Percentiles rank a stretch among this genome's conserved stretches.
Evolutionary conservation across 495 filamentous ascomycete species (phyloP).

Genomic region (Penicillium diatomitis): DNA sequence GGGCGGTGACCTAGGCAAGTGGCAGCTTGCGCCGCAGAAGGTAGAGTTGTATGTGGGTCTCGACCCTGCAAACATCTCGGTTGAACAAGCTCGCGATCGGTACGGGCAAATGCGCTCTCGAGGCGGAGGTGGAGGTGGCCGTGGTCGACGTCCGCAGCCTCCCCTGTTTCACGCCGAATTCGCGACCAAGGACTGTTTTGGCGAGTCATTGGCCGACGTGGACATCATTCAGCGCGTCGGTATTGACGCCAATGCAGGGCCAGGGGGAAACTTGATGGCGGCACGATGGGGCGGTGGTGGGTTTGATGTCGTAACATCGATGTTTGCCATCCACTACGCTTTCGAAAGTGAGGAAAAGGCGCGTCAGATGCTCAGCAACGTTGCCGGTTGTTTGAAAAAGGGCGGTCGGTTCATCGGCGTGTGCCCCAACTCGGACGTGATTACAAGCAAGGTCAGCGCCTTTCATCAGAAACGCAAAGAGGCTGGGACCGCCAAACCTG

Average conservation of each 20-base stretch:
- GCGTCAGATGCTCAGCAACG: constrained; percentile 86
- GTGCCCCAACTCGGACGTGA: constrained; percentile 87
- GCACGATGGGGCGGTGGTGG: constrained; percentile 59
- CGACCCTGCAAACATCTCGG: constrained; percentile 84
- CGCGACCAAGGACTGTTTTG: constrained; percentile 81
- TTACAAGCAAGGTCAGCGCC: constrained; percentile 53
- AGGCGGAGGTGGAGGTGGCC: constrained; percentile 38
- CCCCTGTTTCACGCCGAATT: constrained; percentile 76
- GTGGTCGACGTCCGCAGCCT: constrained; percentile 47
- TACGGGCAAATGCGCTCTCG: constrained; percentile 67
- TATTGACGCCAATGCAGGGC: constrained; percentile 59
- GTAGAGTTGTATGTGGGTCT: constrained; percentile 86
- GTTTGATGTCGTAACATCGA: constrained; percentile 94
- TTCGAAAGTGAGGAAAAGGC: constrained; percentile 88
- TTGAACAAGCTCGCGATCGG: constrained; percentile 79
- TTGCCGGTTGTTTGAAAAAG: constrained; percentile 80
- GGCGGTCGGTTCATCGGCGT: constrained; percentile 88
- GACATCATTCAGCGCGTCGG: constrained; percentile 74
- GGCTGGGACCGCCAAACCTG: constrained; percentile 23
- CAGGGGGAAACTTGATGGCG: constrained; percentile 44
- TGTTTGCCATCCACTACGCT: constrained; percentile 99
- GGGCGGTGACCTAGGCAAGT: constrained; percentile 90
- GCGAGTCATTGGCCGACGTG: constrained; percentile 66
- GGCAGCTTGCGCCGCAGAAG: constrained; percentile 78
- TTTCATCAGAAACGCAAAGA: constrained; percentile 54